Percentiles rank a stretch among this genome's conserved stretches.
Conservation (phyloP, 768 basidiomycete species). For the Lentinus tigrinus region DNA sequence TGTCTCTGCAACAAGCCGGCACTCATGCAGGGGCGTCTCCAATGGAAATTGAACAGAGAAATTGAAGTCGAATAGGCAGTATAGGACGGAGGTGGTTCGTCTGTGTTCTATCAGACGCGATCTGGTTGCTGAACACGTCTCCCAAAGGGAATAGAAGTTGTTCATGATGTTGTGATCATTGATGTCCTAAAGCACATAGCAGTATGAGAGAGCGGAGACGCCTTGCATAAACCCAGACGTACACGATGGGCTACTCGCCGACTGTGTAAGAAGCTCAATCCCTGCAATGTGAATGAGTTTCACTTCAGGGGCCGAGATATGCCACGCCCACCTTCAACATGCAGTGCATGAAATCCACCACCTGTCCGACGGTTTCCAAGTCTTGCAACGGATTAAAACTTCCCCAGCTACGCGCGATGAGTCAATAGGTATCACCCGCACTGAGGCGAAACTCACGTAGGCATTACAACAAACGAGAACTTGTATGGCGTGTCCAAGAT, state of each 20-base stretch:
- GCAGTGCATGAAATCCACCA: not conserved
- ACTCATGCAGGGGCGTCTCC: not conserved
- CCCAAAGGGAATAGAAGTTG: no score
- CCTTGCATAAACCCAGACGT: not conserved
- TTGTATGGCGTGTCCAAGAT: not conserved
- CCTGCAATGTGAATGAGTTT: not conserved
- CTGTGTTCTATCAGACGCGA: not conserved
- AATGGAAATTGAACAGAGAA: not conserved
- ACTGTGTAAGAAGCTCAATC: not conserved
- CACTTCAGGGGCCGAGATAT: no score
- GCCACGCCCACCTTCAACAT: not conserved
- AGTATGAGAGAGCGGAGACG: no score
- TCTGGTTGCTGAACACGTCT: no score
- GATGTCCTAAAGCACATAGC: no score
- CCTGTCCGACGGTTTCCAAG: not conserved
- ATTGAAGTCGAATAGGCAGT: slow-evolving; percentile 7
- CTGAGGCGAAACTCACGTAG: not conserved
- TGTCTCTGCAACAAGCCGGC: no score
- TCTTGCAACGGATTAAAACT: no score
- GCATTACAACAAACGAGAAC: not conserved
- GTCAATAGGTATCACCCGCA: not conserved
- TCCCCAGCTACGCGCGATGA: not conserved
- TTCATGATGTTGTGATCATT: no score
- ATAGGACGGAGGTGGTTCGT: not conserved
- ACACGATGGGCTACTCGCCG: not conserved